These are phyloP conservation scores for Paramecium pentaurelia DNA, from an alignment of 73 alveolate genomes.

Conservation along the genomic window DNA sequence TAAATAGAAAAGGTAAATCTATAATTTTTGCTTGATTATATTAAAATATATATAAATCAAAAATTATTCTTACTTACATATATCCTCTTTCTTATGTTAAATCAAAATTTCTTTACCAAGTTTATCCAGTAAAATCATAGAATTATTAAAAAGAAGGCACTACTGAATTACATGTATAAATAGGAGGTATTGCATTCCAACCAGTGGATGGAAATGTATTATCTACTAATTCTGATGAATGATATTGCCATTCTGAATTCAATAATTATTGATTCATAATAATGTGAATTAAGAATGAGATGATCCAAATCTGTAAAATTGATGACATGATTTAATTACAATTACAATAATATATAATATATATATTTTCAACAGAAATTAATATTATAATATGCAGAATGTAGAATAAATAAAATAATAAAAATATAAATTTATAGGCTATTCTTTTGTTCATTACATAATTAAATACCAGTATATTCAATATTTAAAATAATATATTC, in stretches of 20 bases:
- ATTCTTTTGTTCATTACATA: too few species aligned
- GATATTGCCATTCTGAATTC: not conserved
- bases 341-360: not conserved
- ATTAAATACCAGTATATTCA: too few species aligned
- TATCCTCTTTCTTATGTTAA: not conserved
- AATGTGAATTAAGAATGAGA: not conserved
- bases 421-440: too few species aligned
- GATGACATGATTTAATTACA: not conserved
- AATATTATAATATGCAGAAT: not conserved
- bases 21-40: not conserved
- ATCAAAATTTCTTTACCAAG: not conserved
- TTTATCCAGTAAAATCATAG: not conserved
- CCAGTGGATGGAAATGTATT: not conserved
- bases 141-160: not conserved
- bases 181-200: not conserved
- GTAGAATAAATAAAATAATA: not conserved
- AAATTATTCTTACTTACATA: not conserved
- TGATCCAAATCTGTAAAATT: not conserved
- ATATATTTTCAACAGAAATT: not conserved
- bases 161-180: not conserved
- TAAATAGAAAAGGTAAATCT: not conserved
- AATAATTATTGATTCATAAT: not conserved
- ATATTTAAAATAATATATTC: not conserved
- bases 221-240: not conserved
- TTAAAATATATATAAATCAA: not conserved